Evolutionary conservation across 1,284 basidiomycete species (phyloP), one percentile per base, ranked within the genome.

Genomic region (Rhodofomes roseus): DNA sequence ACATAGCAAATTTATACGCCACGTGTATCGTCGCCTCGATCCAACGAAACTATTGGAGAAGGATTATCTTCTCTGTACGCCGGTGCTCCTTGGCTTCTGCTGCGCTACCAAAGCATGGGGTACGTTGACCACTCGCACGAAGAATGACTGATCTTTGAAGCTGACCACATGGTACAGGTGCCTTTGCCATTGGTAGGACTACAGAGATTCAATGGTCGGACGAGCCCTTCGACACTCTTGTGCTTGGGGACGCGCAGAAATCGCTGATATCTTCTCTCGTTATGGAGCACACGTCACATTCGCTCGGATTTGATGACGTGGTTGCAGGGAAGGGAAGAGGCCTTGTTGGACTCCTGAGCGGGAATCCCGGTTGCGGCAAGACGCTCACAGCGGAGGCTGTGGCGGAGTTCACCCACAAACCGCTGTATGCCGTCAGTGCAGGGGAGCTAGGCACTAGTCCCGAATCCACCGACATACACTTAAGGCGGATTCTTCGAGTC

Each of bases 341-440:
- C 1, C 67, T 74, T 20, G 62, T 72, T 27, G 69, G 66, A 8
- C 59, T 71, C 3, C 63, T 71, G 22, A 65, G 66, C 25, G 69
- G 73, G 8, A 58, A 57, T 16, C 70, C 69, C 34, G 71, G 70
- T 2, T 67, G 66, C 46, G 75, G 76, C 8, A 77, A 77, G 64
- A 76, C 76, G 6, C 65, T 77, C 50, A 76, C 75, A 4, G 74
- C 73, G 1, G 75, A 77, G 62, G 73, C 74, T 5, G 65, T 73
- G 27, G 70, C 73, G 8, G 74, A 75, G 56, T 58, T 64, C 16
- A 68, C 71, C 18, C 66, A 66, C 31, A 65, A 69, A 12, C 75
- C 76, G 7, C 65, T 77, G 2, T 76, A 76, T 55, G 63, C 65
- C 9, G 64, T 74, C 55, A 69, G 67, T 48, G 72, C 73, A 23